These are phyloP conservation scores for Chloris gayana DNA, from an alignment of 176 grass and related monocot species.

Conservation along the genomic window DNA sequence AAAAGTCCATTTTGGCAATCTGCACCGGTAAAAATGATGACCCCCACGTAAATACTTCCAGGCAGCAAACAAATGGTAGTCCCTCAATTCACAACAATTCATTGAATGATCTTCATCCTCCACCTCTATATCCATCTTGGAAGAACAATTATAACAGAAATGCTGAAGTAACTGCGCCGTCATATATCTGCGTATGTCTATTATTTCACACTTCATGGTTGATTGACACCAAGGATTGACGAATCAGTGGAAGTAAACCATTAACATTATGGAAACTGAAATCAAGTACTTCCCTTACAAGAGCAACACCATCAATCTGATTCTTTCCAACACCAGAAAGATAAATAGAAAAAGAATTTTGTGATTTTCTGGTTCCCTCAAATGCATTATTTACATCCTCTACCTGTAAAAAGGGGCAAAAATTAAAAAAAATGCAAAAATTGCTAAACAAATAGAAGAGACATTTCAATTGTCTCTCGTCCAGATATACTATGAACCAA, in stretches of 20 bases:
- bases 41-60: neutral
- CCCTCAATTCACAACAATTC: conserved; percentile 24
- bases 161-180: conserved; percentile 27
- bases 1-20: conserved; percentile 20
- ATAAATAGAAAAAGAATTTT: conserved; percentile 63
- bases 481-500: neutral
- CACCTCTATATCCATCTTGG: conserved; percentile 15
- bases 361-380: conserved; percentile 85
- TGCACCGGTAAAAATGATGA: neutral
- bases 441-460: conserved; percentile 32
- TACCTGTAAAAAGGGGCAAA: conserved; percentile 49
- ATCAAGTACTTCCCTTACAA: conserved; percentile 78
- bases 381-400: conserved; percentile 83
- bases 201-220: conserved; percentile 55
- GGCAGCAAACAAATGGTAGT: no score
- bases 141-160: conserved; percentile 28
- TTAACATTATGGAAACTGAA: conserved; percentile 89
- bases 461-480: conserved; percentile 11
- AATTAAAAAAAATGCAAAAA: conserved; percentile 24
- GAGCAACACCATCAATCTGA: conserved; percentile 50
- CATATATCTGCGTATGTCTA: conserved; percentile 17
- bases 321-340: conserved; percentile 50
- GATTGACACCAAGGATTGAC: conserved; percentile 76
- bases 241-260: conserved; percentile 72
- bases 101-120: neutral